phyloP scores from a whole-genome alignment of 2,329 filamentous ascomycete species.

The Botrytis deweyae region DNA sequence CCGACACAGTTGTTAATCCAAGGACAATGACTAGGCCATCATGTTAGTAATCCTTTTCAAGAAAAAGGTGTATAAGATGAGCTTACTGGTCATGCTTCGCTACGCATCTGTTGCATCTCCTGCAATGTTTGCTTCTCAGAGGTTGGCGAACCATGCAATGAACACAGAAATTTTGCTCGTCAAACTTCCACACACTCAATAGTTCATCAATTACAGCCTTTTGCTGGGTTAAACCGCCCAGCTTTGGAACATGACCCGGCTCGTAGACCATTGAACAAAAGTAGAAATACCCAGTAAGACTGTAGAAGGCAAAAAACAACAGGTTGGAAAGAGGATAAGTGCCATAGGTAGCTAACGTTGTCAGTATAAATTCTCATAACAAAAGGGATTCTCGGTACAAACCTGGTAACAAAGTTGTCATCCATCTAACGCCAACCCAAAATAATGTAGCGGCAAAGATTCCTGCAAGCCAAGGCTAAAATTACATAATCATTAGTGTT shows the following conservation, averaged over 20 bases:
- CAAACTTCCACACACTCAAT: conserved; percentile 81
- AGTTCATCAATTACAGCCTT: conserved; percentile 87
- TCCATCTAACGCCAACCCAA: conserved; percentile 73
- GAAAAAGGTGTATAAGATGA: background rate
- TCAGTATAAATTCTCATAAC: conserved; percentile 38
- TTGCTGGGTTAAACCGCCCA: conserved; percentile 84
- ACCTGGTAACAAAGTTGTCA: conserved; percentile 72
- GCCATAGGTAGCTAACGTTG: conserved; percentile 57
- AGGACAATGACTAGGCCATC: conserved; percentile 73
- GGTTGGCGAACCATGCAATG: conserved; percentile 93
- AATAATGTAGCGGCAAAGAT: conserved; percentile 89
- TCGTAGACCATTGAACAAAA: conserved; percentile 80
- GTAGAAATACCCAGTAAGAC: conserved; percentile 82
- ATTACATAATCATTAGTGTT: conserved; percentile 14
- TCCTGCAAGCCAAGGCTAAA: conserved; percentile 85
- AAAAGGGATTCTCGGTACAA: conserved; percentile 36
- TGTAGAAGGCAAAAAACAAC: conserved; percentile 64
- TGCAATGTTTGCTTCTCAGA: conserved; percentile 93
- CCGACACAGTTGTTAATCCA: conserved; percentile 98
- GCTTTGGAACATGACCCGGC: conserved; percentile 89
- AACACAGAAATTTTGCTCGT: conserved; percentile 91
- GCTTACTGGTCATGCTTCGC: conserved; percentile 94
- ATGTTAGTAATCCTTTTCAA: background rate
- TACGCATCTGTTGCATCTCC: conserved; percentile 85
- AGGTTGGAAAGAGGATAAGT: conserved; percentile 74